Evolutionary conservation across 495 filamentous ascomycete species (phyloP), one percentile per base, ranked within the genome.

Genomic region (Hyaloscypha finlandica): DNA sequence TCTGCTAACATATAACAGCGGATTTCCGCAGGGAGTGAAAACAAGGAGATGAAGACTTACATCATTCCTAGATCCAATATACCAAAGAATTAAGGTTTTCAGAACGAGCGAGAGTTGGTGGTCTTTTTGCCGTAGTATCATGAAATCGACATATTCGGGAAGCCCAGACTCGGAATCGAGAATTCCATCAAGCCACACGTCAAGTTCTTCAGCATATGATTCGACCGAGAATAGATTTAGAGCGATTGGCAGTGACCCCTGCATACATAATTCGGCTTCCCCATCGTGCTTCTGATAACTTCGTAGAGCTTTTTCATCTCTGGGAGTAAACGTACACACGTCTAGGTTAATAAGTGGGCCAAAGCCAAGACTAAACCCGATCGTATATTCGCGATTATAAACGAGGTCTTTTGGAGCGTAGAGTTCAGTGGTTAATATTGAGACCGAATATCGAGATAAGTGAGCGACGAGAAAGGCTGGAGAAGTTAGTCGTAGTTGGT

Each of bases 221-320:
- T 59, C 56, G 6, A 59, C 30, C 1, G 56, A 59, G 56, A 59
- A 59, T 29, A 59, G 56, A 59, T 59, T 30, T 9, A 59, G 20
- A 33, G 31, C 56, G 31, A 59, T 59, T 59, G 56, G 56, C 9
- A 59, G 56, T 33, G 56, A 59, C 22, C 33, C 56, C 19, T 59
- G 56, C 1, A 35, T 30, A 33, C 33, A 1, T 29, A 59, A 30
- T 30, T 59, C 19, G 25, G 29, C 30, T 3, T 59, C n/a, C 6
- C 56, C 56, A 30, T 59, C 8, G 11, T 20, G 56, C 56, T 35
- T 59, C 31, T 59, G 56, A 59, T 59, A 59, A 31, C 56, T 59
- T 6, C 31, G 30, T 33, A 59, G 4, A 1, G n/a, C 6, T 8
- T 30, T 59, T 33, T 42, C 42, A 39, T 42, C 22, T 60, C 8